Evolutionary conservation across 768 basidiomycete species (phyloP), one percentile per base, ranked within the genome.

Genomic region (Suillus spraguei): DNA sequence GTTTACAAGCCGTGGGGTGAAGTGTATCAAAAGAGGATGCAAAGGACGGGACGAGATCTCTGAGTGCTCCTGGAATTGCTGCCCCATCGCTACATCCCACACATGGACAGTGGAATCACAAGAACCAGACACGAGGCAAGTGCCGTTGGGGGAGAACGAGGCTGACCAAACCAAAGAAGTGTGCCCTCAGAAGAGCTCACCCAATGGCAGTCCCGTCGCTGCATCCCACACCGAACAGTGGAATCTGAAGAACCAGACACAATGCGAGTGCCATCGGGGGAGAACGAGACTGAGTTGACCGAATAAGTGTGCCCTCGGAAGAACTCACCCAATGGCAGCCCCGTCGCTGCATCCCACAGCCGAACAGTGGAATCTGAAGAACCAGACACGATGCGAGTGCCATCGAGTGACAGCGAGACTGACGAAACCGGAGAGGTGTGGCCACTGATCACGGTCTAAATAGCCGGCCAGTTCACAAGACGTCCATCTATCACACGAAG

Each of bases 161-260:
- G 11, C 44, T 46, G 44, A 46, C 0, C 0, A 13, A 11, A 46
- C 44, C 0, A 10, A 5, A 11, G 0, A 0, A 46, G n/a, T 46
- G 44, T 46, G n/a, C 11, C 44, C 44, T n/a, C 3, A 4, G 9
- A 46, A 46, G 44, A n/a, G 44, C 10, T 46, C 44, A n/a, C 44
- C 53, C 60, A 74, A 52, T 8, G 67, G 63, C 32, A 65, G 68
- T 1, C 60, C 24, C 38, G 69, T 73, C 10, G 38, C 63, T 61
- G 55, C 39, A 35, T 74, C 41, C 64, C 64, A 65, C 4, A 65
- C 4, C 54, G 64, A 5, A 65, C 13, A 39, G 63, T 60, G 6
- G 0, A 9, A 36, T 64, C 63, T 6, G 0, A 1, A 0, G 60
- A 28, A 24, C 47, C 59, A 20, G 47, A 58, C 42, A 49, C 17